Evolutionary conservation across 768 basidiomycete genomes (phyloP).

Genomic region (Kwoniella sp.): DNA sequence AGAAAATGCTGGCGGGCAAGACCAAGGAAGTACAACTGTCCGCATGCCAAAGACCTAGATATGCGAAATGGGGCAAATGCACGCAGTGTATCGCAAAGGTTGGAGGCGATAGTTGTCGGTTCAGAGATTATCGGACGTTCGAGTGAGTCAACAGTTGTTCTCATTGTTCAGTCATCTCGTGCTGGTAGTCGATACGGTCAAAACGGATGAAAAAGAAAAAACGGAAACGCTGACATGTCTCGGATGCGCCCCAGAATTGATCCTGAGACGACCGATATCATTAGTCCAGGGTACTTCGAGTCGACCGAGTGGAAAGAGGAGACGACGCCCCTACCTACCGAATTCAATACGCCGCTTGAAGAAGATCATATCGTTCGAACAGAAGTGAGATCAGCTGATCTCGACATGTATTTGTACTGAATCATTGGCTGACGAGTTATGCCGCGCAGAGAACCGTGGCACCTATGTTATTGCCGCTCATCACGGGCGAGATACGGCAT

Average conservation of each 20-base stretch:
- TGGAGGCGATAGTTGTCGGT: conserved; percentile 47
- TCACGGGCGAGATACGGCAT: conserved; percentile 48
- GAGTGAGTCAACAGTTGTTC: conserved; percentile 30
- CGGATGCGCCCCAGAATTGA: conserved; percentile 33
- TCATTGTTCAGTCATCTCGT: neutral
- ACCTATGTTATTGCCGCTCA: conserved; percentile 42
- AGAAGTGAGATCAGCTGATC: conserved; percentile 35
- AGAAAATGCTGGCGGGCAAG: conserved; percentile 29
- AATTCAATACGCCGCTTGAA: conserved; percentile 37
- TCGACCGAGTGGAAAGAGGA: conserved; percentile 32
- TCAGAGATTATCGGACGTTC: conserved; percentile 41
- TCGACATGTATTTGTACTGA: neutral
- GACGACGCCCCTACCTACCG: conserved; percentile 36
- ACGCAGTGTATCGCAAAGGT: conserved; percentile 44
- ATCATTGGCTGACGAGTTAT: neutral
- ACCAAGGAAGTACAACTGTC: conserved; percentile 37
- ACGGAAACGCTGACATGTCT: conserved; percentile 4
- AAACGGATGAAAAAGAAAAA: no score
- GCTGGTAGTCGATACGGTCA: neutral
- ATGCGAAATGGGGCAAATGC: conserved; percentile 47
- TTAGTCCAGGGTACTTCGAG: conserved; percentile 41
- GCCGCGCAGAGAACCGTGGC: conserved; percentile 44
- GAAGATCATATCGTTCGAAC: conserved; percentile 33
- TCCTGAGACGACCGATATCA: conserved; percentile 39
- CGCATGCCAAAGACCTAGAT: conserved; percentile 38